phyloP scores from a whole-genome alignment of 768 basidiomycete species.

The Russula griseocarnosa region DNA sequence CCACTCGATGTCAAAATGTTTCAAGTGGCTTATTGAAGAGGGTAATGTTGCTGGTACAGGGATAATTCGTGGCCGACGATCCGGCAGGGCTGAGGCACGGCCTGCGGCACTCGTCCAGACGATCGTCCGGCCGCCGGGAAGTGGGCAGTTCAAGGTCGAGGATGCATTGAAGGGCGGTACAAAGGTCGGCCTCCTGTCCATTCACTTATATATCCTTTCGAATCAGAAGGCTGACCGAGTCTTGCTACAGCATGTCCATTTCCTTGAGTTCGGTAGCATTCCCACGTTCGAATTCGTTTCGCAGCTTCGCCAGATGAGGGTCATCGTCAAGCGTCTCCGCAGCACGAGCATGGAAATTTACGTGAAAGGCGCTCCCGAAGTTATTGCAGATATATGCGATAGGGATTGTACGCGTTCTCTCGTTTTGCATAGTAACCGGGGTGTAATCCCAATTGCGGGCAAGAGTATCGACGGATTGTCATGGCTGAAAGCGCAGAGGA shows the following conservation, averaged over 20 bases:
- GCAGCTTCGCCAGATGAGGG: constrained; percentile 90
- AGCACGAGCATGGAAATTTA: constrained; percentile 96
- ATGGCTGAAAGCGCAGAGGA: constrained; percentile 30
- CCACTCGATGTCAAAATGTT: constrained; percentile 98
- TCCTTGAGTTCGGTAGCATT: constrained; percentile 94
- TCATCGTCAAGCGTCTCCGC: constrained; percentile 92
- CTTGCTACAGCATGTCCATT: constrained; percentile 77
- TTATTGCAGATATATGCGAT: constrained; percentile 94
- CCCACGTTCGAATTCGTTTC: constrained; percentile 97
- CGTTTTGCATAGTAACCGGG: neutral
- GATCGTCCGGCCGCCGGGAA: constrained; percentile 94
- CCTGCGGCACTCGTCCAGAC: constrained; percentile 92
- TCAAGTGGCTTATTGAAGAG: constrained; percentile 93
- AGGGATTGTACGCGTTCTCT: constrained; percentile 61
- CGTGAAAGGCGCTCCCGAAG: constrained; percentile 98
- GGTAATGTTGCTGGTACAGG: constrained; percentile 69
- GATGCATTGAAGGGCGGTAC: constrained; percentile 84
- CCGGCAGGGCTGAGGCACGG: constrained; percentile 47
- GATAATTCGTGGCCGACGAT: constrained; percentile 60
- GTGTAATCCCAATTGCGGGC: too few relatives aligned
- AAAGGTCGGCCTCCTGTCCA: constrained; percentile 48
- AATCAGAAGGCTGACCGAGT: constrained; percentile 17
- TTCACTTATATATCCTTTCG: neutral
- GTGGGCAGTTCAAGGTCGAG: constrained; percentile 82
- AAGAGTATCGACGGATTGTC: too few relatives aligned